A percentile compares a stretch with the other conserved stretches of the same genome.
Conservation (phyloP, 1,284 basidiomycete genomes). For the Rhodotorula sp. region DNA sequence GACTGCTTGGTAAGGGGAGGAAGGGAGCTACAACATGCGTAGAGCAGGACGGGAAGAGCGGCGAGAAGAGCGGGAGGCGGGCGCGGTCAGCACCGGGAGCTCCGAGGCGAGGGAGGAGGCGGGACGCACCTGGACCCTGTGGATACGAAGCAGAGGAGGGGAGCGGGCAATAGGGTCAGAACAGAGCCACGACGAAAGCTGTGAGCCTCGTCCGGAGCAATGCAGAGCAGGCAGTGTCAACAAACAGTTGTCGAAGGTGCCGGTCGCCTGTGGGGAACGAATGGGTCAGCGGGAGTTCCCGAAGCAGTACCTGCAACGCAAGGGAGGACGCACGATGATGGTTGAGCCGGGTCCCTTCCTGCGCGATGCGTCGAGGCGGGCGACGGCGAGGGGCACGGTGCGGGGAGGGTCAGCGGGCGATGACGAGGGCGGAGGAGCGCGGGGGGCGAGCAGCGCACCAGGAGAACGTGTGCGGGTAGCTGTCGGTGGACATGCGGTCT, state of each 20-base stretch:
- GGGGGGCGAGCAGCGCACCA: constrained; percentile 9
- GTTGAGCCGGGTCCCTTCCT: constrained; percentile 30
- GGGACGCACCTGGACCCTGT: constrained; percentile 26
- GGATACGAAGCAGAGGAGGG: background rate
- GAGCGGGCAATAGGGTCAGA: background rate
- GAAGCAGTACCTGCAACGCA: too few species aligned
- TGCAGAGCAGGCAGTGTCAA: background rate
- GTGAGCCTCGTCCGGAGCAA: background rate
- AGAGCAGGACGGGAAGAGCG: background rate
- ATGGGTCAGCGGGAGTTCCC: background rate
- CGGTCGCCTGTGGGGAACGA: constrained; percentile 14
- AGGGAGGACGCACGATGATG: constrained; percentile 7
- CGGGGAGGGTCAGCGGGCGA: background rate
- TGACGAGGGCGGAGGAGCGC: background rate
- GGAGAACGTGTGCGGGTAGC: constrained; percentile 22
- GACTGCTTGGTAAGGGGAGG: constrained; percentile 31
- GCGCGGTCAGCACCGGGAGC: too few species aligned
- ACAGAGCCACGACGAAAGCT: accelerated
- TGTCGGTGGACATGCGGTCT: constrained; percentile 8
- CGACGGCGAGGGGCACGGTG: background rate
- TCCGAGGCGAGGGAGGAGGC: background rate
- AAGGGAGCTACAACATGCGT: constrained; percentile 17
- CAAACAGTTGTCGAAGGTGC: constrained; percentile 30
- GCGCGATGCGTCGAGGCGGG: background rate
- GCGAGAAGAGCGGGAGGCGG: too few species aligned